Evolutionary conservation across 371 early-diverging fungal genomes (phyloP), one percentile per base, ranked within the genome.

Genomic region (Phascolomyces articulosus): DNA sequence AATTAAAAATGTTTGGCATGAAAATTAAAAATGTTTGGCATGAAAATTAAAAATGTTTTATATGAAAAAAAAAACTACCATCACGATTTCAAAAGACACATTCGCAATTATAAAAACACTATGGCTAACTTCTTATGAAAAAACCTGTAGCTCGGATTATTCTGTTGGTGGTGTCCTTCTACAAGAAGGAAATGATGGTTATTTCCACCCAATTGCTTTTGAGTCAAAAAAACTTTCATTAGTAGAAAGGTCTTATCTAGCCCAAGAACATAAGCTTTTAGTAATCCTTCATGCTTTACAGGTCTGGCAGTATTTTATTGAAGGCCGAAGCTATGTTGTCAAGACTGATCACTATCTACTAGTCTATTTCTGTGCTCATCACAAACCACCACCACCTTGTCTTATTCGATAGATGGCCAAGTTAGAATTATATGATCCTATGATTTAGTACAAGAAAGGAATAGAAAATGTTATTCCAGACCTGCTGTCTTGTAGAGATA

Each of bases 191-290:
- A 44, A 63, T 15, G 56, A 61, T 41, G 56, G 44, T 34, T 3
- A 40, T 9, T 8, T 60, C 26, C 62, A 61, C 0, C 48, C 70
- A 11, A 73, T 85, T 10, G 58, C 40, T 3, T 57, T 34, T 23
- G 58, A 57, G 20, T 78, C 74, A 4, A 47, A 60, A 38, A 57
- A 57, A 40, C 53, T 83, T 6, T 51, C 63, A 27, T 29, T 24
- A 24, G 55, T 10, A 6, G 55, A 55, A 55, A 4, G 26, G 1
- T 63, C 66, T 11, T 65, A 68, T 65, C 72, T 73, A 2, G 72
- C 73, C 0, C 75, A 78, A 59, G 73, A 78, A 47, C 84, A 80
- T 3, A 78, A 77, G 61, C 54, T 80, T 0, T 55, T 74, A 0
- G 78, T 69, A 21, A 75, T 78, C 6, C n/a, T 78, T 0, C 68